Percentiles rank a stretch among this genome's conserved stretches.
These are phyloP conservation scores for Amanita jacksonii DNA, from an alignment of 768 basidiomycete genomes.

Conservation along the genomic window DNA sequence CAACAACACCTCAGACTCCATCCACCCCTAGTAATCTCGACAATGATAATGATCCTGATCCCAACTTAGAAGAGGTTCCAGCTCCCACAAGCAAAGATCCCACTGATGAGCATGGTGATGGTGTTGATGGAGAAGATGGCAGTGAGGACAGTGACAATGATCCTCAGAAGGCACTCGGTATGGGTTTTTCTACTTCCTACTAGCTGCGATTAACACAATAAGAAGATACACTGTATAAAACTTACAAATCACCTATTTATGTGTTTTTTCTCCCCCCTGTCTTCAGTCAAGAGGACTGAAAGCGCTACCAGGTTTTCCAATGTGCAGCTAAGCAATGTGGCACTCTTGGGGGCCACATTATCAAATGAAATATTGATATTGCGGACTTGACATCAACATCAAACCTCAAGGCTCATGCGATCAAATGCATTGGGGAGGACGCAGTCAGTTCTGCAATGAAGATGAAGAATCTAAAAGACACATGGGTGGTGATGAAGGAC, in stretches of 20 bases:
- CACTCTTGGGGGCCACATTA: not conserved
- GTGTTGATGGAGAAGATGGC: not conserved
- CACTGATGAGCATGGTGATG: too few relatives aligned
- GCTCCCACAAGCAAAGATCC: too few relatives aligned
- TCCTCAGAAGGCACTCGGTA: not conserved
- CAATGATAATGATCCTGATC: too few relatives aligned
- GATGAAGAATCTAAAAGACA: conserved; percentile 3
- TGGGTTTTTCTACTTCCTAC: not conserved
- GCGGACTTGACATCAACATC: conserved; percentile 11
- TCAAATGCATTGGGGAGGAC: conserved; percentile 19
- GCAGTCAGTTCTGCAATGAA: conserved; percentile 12
- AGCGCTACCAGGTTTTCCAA: not conserved
- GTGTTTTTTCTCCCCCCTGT: conserved; percentile 7
- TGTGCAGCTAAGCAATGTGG: conserved; percentile 1
- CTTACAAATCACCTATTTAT: conserved; percentile 10
- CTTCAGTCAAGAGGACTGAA: not conserved
- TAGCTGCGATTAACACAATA: not conserved
- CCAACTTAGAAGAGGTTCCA: too few relatives aligned
- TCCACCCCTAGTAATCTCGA: too few relatives aligned
- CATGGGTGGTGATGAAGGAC: conserved; percentile 6
- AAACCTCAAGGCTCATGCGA: conserved; percentile 18
- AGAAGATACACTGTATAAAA: not conserved
- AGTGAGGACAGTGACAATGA: not conserved
- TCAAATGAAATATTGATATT: conserved; percentile 9
- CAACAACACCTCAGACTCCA: too few relatives aligned